Base-by-base conservation (phyloP, 768 basidiomycete species). In the Cystobasidium tubakii region DNA sequence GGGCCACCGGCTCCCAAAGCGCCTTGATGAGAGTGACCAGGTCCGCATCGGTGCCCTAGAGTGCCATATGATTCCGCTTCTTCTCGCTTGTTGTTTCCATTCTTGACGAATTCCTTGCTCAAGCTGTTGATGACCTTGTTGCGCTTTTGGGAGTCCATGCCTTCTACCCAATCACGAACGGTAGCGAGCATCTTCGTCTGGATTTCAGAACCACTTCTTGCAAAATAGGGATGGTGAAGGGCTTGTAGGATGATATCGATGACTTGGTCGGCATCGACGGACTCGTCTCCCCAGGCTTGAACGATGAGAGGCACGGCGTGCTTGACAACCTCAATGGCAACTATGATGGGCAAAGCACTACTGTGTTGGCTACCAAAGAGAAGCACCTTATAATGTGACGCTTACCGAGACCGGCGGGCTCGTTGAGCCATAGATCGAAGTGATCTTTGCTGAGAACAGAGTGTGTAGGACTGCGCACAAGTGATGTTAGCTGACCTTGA, bases 321-420 rank as follows among this genome's bases (percentile, higher is more conserved):
- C 34, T 55, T 60, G 55, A 71, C 69, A 13, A 71, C 69, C 17
- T 53, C 69, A 23, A 71, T 44, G 33, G 69, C 69, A 44, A 60
- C 69, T 71, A 21, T 65, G 3, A 66, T 10, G 25, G 15, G 42
- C 7, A 44, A 27, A 53, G 23, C 29, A n/a, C 13, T 6, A n/a
- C 13, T 10, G 36, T 31, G 62, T 33, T 9, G 29, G 54, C 7
- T 23, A 4, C 54, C 19, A 19, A 23, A n/a, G n/a, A n/a, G n/a
- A 39, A 39, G 6, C 39, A 6, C 39, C 39, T 15, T 39, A 39
- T 6, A 15, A 39, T 15, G 15, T 39, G 15, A 15, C 39, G 36
- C 63, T 65, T 46, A 65, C 63, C 63, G 13, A 65, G 31, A 42
- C 82, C 83, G 15, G 83, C 82, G 0, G 81, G 81, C 63, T 60